phyloP scores from a whole-genome alignment of 2,329 filamentous ascomycete genomes.

The Clarireedia homoeocarpa region DNA sequence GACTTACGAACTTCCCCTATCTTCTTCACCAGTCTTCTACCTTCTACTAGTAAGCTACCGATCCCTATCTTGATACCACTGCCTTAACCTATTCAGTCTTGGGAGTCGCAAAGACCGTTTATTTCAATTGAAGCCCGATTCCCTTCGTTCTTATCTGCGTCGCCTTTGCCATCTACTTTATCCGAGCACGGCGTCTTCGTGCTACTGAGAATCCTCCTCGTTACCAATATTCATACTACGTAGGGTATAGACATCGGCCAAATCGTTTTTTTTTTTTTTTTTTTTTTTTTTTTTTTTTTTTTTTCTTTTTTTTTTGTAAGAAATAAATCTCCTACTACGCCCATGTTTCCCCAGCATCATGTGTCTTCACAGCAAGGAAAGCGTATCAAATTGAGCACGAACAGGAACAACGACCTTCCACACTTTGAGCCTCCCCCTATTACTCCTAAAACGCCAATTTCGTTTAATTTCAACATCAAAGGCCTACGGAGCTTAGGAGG shows the following conservation, averaged over 20 bases:
- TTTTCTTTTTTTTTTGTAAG: not conserved
- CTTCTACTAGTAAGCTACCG: constrained; percentile 6
- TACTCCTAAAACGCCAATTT: not conserved
- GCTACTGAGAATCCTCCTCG: not conserved
- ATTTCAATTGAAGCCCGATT: not conserved
- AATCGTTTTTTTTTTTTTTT: constrained; percentile 1
- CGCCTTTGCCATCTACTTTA: not conserved
- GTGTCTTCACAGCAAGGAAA: not conserved
- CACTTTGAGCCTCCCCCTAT: constrained; percentile 1
- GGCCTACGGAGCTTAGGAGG: not conserved
- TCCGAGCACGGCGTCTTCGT: not conserved
- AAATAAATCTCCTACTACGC: not conserved
- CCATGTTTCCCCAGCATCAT: not conserved
- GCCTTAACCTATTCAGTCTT: no score
- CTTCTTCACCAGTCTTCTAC: constrained; percentile 2
- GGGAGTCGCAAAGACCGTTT: no score
- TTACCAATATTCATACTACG: constrained; percentile 7
- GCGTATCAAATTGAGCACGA: not conserved
- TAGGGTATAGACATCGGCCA: not conserved
- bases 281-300: constrained; percentile 1
- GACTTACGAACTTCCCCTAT: not conserved
- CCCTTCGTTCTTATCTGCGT: constrained; percentile 4
- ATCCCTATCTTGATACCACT: not conserved
- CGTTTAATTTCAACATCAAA: not conserved
- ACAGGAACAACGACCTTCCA: not conserved